These are phyloP conservation scores for Apophysomyces trapeziformis DNA, from an alignment of 371 early-diverging fungal genomes.

Conservation along the genomic window DNA sequence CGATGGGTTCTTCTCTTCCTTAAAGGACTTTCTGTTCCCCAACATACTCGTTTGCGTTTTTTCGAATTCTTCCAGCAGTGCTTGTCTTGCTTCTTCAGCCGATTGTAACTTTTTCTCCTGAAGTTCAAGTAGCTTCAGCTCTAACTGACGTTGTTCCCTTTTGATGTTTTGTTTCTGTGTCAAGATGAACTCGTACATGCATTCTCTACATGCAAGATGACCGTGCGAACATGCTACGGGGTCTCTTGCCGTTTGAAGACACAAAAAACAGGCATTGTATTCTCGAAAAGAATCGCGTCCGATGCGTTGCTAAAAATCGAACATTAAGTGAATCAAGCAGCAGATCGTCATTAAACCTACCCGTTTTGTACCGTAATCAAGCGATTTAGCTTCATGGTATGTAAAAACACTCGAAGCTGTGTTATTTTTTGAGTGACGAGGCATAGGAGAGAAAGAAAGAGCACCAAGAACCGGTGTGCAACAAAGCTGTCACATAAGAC, in stretches of 20 bases:
- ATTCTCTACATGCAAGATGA: slow-evolving; percentile 89
- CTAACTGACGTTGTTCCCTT: slow-evolving; percentile 53
- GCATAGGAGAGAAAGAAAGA: slow-evolving; percentile 50
- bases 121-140: slow-evolving; percentile 75
- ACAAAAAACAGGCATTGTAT: slow-evolving; percentile 91
- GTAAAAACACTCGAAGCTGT: slow-evolving; percentile 95
- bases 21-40: slow-evolving; percentile 25
- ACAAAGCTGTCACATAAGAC: too few species aligned
- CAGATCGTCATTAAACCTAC: slow-evolving; percentile 36
- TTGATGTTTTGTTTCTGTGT: slow-evolving; percentile 84
- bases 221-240: slow-evolving; percentile 86
- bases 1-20: neutral
- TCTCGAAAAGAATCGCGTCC: slow-evolving; percentile 88
- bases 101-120: slow-evolving; percentile 51
- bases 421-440: slow-evolving; percentile 96
- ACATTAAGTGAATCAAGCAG: neutral
- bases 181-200: slow-evolving; percentile 86
- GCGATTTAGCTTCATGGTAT: slow-evolving; percentile 84
- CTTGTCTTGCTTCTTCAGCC: slow-evolving; percentile 53
- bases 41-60: slow-evolving; percentile 68
- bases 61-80: slow-evolving; percentile 64
- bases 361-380: slow-evolving; percentile 92
- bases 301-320: slow-evolving; percentile 66
- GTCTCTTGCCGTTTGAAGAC: slow-evolving; percentile 83
- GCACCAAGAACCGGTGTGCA: too few species aligned